Evolutionary conservation across 1,284 basidiomycete species (phyloP).

Genomic region (Microbotryum violaceum): DNA sequence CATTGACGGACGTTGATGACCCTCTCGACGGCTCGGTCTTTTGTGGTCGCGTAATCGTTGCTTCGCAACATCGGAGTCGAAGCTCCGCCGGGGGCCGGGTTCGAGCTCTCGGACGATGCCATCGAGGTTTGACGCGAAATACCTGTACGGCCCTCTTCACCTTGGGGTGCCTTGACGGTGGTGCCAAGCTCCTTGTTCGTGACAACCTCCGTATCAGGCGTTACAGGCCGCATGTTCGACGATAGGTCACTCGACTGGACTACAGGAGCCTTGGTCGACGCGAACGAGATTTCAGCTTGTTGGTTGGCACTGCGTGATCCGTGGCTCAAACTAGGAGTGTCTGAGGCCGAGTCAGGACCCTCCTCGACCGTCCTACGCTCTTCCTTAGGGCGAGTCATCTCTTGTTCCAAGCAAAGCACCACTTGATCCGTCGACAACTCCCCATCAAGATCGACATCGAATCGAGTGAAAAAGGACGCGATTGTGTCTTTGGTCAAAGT

Average conservation of each 20-base stretch:
- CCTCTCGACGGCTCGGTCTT: conserved; percentile 43
- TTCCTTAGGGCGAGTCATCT: conserved; percentile 60
- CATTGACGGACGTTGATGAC: conserved; percentile 93
- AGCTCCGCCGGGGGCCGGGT: neutral
- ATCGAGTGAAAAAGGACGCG: conserved; percentile 67
- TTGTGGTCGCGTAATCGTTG: conserved; percentile 39
- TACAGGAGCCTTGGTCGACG: too few species aligned
- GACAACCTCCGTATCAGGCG: conserved; percentile 15
- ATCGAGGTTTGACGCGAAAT: conserved; percentile 3
- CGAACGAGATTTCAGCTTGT: too few species aligned
- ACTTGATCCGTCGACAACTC: conserved; percentile 72
- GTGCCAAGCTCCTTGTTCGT: conserved; percentile 21
- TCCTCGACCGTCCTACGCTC: conserved; percentile 47
- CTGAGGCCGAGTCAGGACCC: neutral
- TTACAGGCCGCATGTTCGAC: conserved; percentile 19
- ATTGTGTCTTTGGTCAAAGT: conserved; percentile 76
- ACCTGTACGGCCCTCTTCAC: too few species aligned
- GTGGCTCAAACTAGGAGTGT: neutral
- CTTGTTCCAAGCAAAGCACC: conserved; percentile 65
- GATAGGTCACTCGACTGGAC: conserved; percentile 7
- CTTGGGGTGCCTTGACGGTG: conserved; percentile 10
- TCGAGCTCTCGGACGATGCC: conserved; percentile 4
- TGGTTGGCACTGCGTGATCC: too few species aligned
- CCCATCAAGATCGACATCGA: conserved; percentile 47
- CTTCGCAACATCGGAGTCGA: neutral